Conservation (phyloP, 768 basidiomycete genomes). For the Mrakia blollopis region DNA sequence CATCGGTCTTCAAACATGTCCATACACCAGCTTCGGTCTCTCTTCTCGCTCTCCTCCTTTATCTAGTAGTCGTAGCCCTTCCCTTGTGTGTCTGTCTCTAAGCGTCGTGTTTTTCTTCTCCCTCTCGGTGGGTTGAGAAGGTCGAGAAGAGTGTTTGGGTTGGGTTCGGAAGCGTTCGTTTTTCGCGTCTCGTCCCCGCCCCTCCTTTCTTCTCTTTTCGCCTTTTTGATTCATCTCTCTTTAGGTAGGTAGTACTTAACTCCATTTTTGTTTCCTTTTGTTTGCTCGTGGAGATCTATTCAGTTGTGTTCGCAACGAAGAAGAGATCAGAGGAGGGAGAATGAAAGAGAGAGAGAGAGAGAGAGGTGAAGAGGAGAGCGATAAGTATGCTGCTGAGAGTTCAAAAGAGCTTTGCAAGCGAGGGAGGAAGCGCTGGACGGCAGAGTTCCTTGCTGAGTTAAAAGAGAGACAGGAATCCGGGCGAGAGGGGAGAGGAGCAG, state of each 20-base stretch:
- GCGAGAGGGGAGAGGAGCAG: no score
- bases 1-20: background rate
- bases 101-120: background rate
- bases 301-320: no score
- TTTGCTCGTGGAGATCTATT: background rate
- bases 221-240: conserved; percentile 1
- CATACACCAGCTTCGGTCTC: background rate
- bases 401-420: no score
- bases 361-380: no score
- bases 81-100: background rate
- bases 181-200: background rate
- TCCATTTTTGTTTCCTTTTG: background rate
- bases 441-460: no score
- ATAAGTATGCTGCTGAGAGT: no score
- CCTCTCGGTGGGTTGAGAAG: background rate
- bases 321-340: no score
- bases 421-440: no score
- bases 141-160: background rate
- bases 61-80: background rate
- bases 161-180: background rate
- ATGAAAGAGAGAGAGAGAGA: no score
- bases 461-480: no score
- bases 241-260: conserved; percentile 6
- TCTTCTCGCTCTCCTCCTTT: background rate
- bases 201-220: background rate